These are phyloP conservation scores for Emydomyces testavorans DNA, from an alignment of 2,329 filamentous ascomycete genomes.

Conservation along the genomic window DNA sequence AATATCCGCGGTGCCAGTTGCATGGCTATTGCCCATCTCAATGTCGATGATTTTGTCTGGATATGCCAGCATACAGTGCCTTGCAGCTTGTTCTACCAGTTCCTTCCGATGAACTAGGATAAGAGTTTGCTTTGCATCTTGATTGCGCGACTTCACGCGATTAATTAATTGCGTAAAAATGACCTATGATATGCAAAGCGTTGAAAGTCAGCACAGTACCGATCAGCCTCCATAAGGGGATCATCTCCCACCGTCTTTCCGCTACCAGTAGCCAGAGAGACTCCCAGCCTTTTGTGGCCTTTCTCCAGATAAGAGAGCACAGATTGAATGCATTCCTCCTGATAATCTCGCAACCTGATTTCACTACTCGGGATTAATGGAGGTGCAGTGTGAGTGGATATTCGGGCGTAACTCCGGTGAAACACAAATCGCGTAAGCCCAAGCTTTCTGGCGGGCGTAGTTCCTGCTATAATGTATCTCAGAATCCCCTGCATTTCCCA, in stretches of 20 bases:
- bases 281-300: slow-evolving; percentile 67
- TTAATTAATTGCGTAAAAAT: slow-evolving; percentile 94
- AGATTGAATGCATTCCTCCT: slow-evolving; percentile 81
- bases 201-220: not conserved
- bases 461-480: slow-evolving; percentile 24
- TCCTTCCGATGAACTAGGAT: slow-evolving; percentile 88
- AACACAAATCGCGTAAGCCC: not conserved
- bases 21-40: slow-evolving; percentile 72
- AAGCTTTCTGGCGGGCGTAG: slow-evolving; percentile 1
- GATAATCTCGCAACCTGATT: slow-evolving; percentile 66
- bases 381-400: slow-evolving; percentile 5
- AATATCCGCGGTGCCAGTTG: slow-evolving; percentile 75
- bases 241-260: slow-evolving; percentile 62
- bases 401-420: not conserved
- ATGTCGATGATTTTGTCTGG: slow-evolving; percentile 72
- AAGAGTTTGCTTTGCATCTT: slow-evolving; percentile 61
- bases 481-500: slow-evolving; percentile 20
- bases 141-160: slow-evolving; percentile 49
- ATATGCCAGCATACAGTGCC: slow-evolving; percentile 71
- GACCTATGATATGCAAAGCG: slow-evolving; percentile 46
- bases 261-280: slow-evolving; percentile 77
- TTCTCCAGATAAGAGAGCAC: slow-evolving; percentile 57
- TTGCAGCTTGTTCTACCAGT: slow-evolving; percentile 84
- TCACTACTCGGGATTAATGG: slow-evolving; percentile 17
- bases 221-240: not conserved